Conservation (phyloP, 345 rosid genomes). For the Cochlearia excelsa region DNA sequence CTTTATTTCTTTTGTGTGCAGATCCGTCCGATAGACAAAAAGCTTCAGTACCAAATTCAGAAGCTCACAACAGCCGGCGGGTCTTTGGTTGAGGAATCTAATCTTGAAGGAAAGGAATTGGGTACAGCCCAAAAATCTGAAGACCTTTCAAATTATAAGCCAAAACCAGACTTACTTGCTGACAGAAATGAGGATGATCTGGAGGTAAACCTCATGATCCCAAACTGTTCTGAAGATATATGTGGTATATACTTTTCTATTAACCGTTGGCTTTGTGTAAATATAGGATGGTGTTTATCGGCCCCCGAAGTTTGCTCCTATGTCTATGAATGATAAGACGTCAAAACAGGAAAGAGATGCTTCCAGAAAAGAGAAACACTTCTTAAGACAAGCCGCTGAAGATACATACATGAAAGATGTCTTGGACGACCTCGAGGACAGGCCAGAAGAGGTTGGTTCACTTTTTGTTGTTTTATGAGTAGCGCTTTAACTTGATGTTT, state of each 20-base stretch:
- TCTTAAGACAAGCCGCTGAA: constrained; percentile 49
- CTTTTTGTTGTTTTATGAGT: background rate
- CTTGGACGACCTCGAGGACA: constrained; percentile 74
- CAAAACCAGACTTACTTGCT: constrained; percentile 80
- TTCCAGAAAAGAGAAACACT: constrained; percentile 64
- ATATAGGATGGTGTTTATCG: constrained; percentile 61
- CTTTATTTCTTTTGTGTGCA: constrained; percentile 29
- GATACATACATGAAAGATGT: constrained; percentile 62
- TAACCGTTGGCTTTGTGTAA: constrained; percentile 24
- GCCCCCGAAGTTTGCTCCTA: constrained; percentile 80
- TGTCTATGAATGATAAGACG: constrained; percentile 70
- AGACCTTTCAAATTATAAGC: constrained; percentile 67
- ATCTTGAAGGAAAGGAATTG: constrained; percentile 38
- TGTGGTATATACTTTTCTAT: constrained; percentile 14
- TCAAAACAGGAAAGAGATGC: constrained; percentile 69
- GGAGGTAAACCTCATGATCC: constrained; percentile 3
- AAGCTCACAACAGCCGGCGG: constrained; percentile 57
- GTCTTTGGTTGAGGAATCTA: constrained; percentile 9
- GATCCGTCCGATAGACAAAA: constrained; percentile 90
- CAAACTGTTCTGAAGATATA: constrained; percentile 1
- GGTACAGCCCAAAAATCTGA: constrained; percentile 46
- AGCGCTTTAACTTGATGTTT: too few species aligned
- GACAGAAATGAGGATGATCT: constrained; percentile 42
- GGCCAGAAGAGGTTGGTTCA: constrained; percentile 75
- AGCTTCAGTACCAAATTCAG: constrained; percentile 84